phyloP scores from a whole-genome alignment of 2,329 filamentous ascomycete genomes.

The Botrytis paeoniae region DNA sequence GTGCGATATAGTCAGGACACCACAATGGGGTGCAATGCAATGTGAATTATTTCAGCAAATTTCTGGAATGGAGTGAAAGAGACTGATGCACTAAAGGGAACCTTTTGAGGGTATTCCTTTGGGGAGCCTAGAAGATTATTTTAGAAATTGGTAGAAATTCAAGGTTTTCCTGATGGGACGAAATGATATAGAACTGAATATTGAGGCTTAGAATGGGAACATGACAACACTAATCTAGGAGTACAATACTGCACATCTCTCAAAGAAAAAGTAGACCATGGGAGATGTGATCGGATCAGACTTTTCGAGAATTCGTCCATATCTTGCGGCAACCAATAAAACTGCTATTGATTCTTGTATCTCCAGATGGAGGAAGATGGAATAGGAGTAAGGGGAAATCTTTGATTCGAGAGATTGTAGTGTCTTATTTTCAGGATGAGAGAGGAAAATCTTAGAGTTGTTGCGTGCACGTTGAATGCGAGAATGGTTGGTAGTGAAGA shows the following conservation, averaged over 20 bases:
- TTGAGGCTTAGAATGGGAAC: not conserved
- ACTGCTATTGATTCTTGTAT: not conserved
- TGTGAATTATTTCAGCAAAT: not conserved
- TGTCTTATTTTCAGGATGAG: not conserved
- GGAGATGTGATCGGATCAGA: not conserved
- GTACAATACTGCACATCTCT: not conserved
- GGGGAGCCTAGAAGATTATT: not conserved
- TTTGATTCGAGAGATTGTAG: not conserved
- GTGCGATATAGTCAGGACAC: too few relatives aligned
- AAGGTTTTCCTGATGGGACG: not conserved
- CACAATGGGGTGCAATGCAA: not conserved
- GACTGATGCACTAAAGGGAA: rapidly evolving
- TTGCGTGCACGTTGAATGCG: not conserved
- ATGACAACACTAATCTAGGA: not conserved
- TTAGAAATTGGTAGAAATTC: not conserved
- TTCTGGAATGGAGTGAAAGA: not conserved
- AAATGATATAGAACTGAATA: not conserved
- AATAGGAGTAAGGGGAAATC: not conserved
- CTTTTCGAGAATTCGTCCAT: not conserved
- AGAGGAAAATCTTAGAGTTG: not conserved
- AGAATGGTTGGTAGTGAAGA: not conserved
- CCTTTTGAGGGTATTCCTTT: not conserved
- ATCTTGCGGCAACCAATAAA: not conserved
- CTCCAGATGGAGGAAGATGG: not conserved
- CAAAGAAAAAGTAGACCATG: not conserved